phyloP scores from a whole-genome alignment of 2,329 filamentous ascomycete species.

The Penicillium sp. region DNA sequence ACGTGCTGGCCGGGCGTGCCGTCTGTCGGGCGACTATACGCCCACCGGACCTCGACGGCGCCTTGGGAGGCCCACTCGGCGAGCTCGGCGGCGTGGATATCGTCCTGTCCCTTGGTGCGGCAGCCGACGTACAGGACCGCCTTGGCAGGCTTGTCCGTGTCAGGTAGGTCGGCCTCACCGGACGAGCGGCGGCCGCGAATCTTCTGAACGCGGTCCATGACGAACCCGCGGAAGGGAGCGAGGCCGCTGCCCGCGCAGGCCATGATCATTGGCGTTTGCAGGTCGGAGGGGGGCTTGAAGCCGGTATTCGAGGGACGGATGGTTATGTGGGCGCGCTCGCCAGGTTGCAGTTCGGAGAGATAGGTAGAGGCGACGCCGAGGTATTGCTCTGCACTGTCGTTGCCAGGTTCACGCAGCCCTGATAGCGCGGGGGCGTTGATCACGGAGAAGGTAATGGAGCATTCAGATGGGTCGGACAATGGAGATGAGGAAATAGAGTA shows the following conservation, averaged over 20 bases:
- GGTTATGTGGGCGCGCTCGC: slow-evolving; percentile 33
- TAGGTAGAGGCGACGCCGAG: slow-evolving; percentile 62
- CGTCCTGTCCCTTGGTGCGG: slow-evolving; percentile 34
- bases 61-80: slow-evolving; percentile 60
- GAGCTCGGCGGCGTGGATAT: slow-evolving; percentile 37
- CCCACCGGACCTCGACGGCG: slow-evolving; percentile 60
- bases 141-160: slow-evolving; percentile 27
- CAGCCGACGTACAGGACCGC: slow-evolving; percentile 40
- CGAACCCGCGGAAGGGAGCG: slow-evolving; percentile 62
- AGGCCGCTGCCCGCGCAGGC: slow-evolving; percentile 51
- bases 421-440: slow-evolving; percentile 55
- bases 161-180: slow-evolving; percentile 5
- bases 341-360: slow-evolving; percentile 48
- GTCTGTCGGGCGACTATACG: slow-evolving; percentile 54
- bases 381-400: slow-evolving; percentile 45
- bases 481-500: slow-evolving; percentile 78
- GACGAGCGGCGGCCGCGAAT: slow-evolving; percentile 28
- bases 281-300: slow-evolving; percentile 37
- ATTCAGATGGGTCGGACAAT: slow-evolving; percentile 54
- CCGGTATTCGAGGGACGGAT: slow-evolving; percentile 36
- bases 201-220: slow-evolving; percentile 57
- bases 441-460: slow-evolving; percentile 67
- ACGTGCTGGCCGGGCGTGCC: slow-evolving; percentile 53
- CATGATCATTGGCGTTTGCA: slow-evolving; percentile 41
- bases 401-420: slow-evolving; percentile 41